Conservation (phyloP, 1,284 basidiomycete genomes). For the Pseudozyma hubeiensis region DNA sequence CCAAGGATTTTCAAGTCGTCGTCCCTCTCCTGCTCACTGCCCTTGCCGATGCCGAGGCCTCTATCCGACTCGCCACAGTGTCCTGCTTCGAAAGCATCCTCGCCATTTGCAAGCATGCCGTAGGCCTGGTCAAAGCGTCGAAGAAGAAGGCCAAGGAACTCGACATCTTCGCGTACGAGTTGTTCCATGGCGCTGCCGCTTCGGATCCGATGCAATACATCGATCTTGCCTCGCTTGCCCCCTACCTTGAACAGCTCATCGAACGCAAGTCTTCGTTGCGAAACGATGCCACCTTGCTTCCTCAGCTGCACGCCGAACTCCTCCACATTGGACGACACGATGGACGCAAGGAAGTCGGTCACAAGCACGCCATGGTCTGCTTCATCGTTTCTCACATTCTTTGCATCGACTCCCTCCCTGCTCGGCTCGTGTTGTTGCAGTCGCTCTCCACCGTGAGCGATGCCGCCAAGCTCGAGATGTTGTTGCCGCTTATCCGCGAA, state of each 20-base stretch:
- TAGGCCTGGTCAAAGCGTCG: conserved; percentile 40
- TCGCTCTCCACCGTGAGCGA: conserved; percentile 76
- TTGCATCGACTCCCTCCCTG: conserved; percentile 73
- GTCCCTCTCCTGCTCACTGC: conserved; percentile 81
- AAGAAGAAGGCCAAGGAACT: conserved; percentile 63
- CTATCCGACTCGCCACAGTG: conserved; percentile 76
- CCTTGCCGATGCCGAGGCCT: conserved; percentile 73
- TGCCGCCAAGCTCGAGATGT: conserved; percentile 75
- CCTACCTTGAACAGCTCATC: conserved; percentile 76
- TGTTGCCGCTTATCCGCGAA: conserved; percentile 75
- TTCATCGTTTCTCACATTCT: conserved; percentile 85
- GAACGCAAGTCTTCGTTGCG: conserved; percentile 70
- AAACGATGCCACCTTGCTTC: conserved; percentile 78
- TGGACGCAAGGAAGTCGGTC: conserved; percentile 75
- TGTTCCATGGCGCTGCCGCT: conserved; percentile 77
- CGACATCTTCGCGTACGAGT: conserved; percentile 83
- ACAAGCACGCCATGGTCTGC: conserved; percentile 80
- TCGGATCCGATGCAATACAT: conserved; percentile 79
- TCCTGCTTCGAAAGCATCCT: conserved; percentile 74
- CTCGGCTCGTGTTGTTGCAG: conserved; percentile 75
- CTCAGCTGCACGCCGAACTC: conserved; percentile 75
- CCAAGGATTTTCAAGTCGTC: conserved; percentile 82
- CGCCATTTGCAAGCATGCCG: conserved; percentile 69
- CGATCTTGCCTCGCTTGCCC: conserved; percentile 77
- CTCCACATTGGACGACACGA: conserved; percentile 73